Evolutionary conservation across 306 rosid species (phyloP).

Genomic region (Hippophae tibetana): DNA sequence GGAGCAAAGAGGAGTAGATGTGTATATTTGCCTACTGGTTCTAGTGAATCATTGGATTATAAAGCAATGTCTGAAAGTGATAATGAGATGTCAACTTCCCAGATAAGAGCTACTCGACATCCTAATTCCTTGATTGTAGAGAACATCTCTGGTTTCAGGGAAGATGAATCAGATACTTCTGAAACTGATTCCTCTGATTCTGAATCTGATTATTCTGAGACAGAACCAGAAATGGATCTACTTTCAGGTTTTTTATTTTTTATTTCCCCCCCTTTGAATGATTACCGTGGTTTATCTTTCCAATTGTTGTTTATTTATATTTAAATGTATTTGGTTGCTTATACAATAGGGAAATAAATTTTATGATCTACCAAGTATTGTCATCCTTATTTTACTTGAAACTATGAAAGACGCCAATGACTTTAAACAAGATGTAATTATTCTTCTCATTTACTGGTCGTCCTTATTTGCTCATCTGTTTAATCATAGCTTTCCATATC

Average conservation of each 20-base stretch:
- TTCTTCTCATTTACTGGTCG: too few species aligned
- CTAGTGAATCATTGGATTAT: slow-evolving; percentile 66
- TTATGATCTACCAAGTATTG: too few species aligned
- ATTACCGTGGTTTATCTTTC: too few species aligned
- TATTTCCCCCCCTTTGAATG: background rate
- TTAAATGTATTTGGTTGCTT: too few species aligned
- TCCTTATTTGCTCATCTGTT: too few species aligned
- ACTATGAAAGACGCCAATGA: too few species aligned
- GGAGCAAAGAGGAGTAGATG: slow-evolving; percentile 65
- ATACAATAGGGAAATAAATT: too few species aligned
- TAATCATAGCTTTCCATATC: too few species aligned
- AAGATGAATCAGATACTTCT: slow-evolving; percentile 56
- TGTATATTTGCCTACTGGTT: slow-evolving; percentile 55
- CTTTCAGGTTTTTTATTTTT: slow-evolving; percentile 56
- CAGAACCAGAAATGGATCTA: slow-evolving; percentile 52
- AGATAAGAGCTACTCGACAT: slow-evolving; percentile 31
- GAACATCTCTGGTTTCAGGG: slow-evolving; percentile 59
- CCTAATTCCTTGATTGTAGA: slow-evolving; percentile 49
- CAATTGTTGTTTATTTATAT: too few species aligned
- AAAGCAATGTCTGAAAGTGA: slow-evolving; percentile 42
- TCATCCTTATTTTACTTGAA: too few species aligned
- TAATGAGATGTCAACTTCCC: slow-evolving; percentile 46
- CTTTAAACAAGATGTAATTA: too few species aligned
- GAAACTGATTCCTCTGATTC: slow-evolving; percentile 49
- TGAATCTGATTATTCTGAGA: slow-evolving; percentile 71